These are phyloP conservation scores for Candida sanyiensis DNA, from an alignment of 805 yeast species.

Conservation along the genomic window DNA sequence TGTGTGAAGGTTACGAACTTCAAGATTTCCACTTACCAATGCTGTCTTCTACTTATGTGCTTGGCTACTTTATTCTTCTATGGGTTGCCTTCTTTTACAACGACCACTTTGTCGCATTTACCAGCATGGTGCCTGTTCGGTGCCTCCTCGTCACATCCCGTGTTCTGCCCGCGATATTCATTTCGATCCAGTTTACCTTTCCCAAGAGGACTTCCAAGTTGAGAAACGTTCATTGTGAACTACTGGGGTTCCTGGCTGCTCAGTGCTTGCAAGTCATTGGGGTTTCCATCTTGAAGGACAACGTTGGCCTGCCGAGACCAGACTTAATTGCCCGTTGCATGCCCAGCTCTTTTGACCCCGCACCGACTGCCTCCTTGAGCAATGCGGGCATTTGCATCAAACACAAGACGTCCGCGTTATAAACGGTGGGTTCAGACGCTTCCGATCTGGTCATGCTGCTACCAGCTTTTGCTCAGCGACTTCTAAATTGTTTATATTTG, in stretches of 20 bases:
- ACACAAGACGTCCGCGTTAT: conserved; percentile 28
- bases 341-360: conserved; percentile 33
- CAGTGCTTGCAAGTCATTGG: conserved; percentile 33
- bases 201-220: conserved; percentile 16
- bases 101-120: conserved; percentile 29
- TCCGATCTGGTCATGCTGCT: conserved; percentile 55
- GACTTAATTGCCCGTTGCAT: conserved; percentile 47
- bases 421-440: conserved; percentile 49
- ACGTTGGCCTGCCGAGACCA: conserved; percentile 45
- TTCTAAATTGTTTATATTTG: conserved; percentile 30
- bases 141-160: conserved; percentile 28
- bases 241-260: conserved; percentile 34
- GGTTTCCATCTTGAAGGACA: conserved; percentile 42
- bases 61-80: conserved; percentile 25
- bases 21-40: conserved; percentile 27
- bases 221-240: conserved; percentile 30
- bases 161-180: no score
- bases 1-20: conserved; percentile 19
- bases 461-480: conserved; percentile 44
- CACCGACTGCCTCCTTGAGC: conserved; percentile 33
- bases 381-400: conserved; percentile 44
- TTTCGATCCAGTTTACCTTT: conserved; percentile 12
- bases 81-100: conserved; percentile 22
- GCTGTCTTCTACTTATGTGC: conserved; percentile 28
- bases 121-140: conserved; percentile 29